These are phyloP conservation scores for Dictyostelium firmibasis DNA, from an alignment of 78 protist genomes.

Conservation along the genomic window DNA sequence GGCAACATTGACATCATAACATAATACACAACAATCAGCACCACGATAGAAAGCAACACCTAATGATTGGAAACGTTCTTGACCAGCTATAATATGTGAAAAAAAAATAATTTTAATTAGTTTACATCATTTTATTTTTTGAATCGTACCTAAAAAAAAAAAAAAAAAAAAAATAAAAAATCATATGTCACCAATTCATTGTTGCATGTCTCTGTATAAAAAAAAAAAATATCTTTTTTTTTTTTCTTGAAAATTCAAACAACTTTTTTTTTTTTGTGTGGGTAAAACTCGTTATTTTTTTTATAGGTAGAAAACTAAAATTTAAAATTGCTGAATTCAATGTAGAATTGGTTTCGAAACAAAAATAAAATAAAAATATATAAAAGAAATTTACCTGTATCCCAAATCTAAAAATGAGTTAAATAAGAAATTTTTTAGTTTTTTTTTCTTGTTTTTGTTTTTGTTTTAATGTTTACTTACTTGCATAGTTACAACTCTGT, in stretches of 20 bases:
- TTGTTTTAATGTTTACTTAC: conserved; percentile 84
- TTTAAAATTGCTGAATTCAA: not conserved
- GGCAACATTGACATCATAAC: conserved; percentile 96
- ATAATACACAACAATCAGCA: conserved; percentile 98
- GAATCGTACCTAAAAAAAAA: too few relatives aligned
- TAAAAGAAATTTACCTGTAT: conserved; percentile 79
- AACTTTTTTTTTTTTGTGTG: not conserved
- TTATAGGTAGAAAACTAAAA: not conserved
- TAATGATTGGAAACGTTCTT: conserved; percentile 99
- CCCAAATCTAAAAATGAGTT: conserved; percentile 93
- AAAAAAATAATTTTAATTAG: too few relatives aligned
- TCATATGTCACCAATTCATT: not conserved
- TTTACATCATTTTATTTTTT: too few relatives aligned
- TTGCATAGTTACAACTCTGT: conserved; percentile 97
- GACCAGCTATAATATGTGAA: conserved; percentile 82
- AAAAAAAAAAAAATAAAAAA: not conserved
- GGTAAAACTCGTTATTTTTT: not conserved
- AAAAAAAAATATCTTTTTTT: not conserved
- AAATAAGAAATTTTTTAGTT: not conserved
- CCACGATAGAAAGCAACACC: conserved; percentile 99
- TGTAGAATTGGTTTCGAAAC: too few relatives aligned
- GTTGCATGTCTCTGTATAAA: not conserved
- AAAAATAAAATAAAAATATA: not conserved
- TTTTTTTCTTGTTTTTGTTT: not conserved
- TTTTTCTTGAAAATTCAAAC: not conserved